phyloP scores from a whole-genome alignment of 23 red algal species.

The Pyropia haitanensis region DNA sequence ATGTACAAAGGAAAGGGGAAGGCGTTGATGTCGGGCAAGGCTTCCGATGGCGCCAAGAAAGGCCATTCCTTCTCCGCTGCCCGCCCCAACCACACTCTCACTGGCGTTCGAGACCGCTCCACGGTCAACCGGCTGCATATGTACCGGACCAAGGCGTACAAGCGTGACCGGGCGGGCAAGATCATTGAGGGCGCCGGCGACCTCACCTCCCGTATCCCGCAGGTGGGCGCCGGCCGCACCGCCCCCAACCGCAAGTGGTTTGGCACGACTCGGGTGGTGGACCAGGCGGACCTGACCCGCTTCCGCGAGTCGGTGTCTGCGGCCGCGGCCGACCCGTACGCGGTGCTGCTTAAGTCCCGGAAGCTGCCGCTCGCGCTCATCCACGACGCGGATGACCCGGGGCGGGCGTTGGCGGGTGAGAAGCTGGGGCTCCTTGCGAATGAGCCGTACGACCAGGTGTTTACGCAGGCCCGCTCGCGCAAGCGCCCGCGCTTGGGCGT shows the following conservation, averaged over 20 bases:
- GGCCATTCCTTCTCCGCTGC: constrained; percentile 48
- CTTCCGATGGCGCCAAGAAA: constrained; percentile 1
- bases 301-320: constrained; percentile 73
- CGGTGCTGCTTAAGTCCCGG: constrained; percentile 65
- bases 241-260: constrained; percentile 97
- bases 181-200: constrained; percentile 67
- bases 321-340: constrained; percentile 57
- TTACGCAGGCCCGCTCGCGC: constrained; percentile 56
- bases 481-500: constrained; percentile 62
- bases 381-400: constrained; percentile 22
- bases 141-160: constrained; percentile 70
- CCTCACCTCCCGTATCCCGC: constrained; percentile 42
- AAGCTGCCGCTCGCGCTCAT: constrained; percentile 69
- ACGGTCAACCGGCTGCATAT: constrained; percentile 78
- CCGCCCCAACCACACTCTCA: constrained; percentile 42
- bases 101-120: constrained; percentile 43
- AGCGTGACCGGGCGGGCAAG: constrained; percentile 58
- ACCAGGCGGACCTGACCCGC: constrained; percentile 55
- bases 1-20: constrained; percentile 62
- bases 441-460: constrained; percentile 85
- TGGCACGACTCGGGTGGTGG: constrained; percentile 80
- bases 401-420: constrained; percentile 29
- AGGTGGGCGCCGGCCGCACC: constrained; percentile 70
- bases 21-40: constrained; percentile 13
- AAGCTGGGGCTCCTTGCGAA: constrained; percentile 51